phyloP scores from a whole-genome alignment of 805 yeast species.

The Ogataea naganishii region DNA sequence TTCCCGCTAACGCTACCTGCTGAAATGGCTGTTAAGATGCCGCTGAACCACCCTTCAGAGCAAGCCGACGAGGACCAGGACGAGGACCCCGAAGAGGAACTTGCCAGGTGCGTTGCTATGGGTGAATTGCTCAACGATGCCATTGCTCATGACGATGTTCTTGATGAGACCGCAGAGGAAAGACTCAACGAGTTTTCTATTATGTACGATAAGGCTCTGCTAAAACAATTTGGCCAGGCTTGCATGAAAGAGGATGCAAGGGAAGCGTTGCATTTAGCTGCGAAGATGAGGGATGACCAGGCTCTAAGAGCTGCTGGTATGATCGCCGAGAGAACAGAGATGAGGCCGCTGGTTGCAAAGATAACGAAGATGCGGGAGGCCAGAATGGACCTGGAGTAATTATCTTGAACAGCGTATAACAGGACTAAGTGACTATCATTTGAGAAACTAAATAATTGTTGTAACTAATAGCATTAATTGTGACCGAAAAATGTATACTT shows the following conservation, averaged over 20 bases:
- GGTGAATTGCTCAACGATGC: constrained; percentile 58
- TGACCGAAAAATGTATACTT: no score
- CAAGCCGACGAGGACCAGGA: constrained; percentile 20
- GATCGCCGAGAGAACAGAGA: constrained; percentile 68
- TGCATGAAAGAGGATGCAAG: constrained; percentile 58
- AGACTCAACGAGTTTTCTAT: constrained; percentile 44
- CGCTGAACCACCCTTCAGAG: constrained; percentile 31
- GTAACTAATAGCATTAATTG: no score
- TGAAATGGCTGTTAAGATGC: constrained; percentile 64
- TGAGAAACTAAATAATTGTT: no score
- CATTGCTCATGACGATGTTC: constrained; percentile 28
- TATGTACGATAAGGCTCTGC: constrained; percentile 65
- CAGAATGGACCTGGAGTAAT: constrained; percentile 26
- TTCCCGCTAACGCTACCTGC: constrained; percentile 82
- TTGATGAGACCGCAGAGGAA: constrained; percentile 31
- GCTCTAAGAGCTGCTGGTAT: constrained; percentile 79
- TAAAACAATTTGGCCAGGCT: constrained; percentile 65
- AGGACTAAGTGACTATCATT: no score
- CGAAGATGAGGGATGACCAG: constrained; percentile 63
- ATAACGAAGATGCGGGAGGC: constrained; percentile 47
- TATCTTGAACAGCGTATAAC: no score
- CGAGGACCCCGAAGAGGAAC: constrained; percentile 50
- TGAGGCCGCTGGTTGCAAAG: constrained; percentile 42
- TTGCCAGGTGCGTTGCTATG: constrained; percentile 50
- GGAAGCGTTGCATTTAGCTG: constrained; percentile 64